Evolutionary conservation across 441 rosid genomes (phyloP).

Genomic region (Gossypium trilobum): DNA sequence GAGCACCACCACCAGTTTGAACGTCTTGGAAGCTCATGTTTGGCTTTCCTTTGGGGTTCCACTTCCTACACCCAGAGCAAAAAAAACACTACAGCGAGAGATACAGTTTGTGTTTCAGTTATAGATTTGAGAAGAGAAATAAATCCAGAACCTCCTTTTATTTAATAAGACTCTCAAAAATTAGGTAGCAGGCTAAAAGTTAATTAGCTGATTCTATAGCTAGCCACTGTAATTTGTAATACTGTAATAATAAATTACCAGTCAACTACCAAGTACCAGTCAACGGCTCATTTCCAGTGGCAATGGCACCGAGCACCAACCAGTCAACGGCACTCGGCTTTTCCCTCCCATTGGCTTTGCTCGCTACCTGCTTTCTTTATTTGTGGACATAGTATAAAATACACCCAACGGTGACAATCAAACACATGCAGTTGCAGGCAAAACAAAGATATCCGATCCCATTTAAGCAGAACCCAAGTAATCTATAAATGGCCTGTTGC

Average conservation of each 20-base stretch:
- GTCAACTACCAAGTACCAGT: background rate
- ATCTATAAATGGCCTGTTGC: background rate
- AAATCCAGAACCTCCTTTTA: background rate
- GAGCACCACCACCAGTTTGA: conserved; percentile 22
- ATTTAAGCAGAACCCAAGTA: background rate
- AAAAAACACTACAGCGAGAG: background rate
- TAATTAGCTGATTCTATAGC: background rate
- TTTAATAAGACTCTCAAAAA: background rate
- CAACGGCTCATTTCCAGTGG: background rate
- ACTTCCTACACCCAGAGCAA: background rate
- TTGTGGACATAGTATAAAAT: background rate
- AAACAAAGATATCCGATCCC: background rate
- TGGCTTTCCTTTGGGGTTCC: background rate
- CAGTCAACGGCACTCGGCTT: background rate
- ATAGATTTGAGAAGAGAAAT: background rate
- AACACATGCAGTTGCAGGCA: background rate
- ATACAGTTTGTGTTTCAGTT: background rate
- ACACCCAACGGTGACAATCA: background rate
- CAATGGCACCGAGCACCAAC: background rate
- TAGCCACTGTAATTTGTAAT: background rate
- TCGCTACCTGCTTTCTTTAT: background rate
- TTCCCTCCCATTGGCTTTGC: background rate
- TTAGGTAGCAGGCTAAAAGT: background rate
- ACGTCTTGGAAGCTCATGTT: conserved; percentile 63
- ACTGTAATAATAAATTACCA: background rate